Percentiles rank a stretch among this genome's conserved stretches.
Evolutionary conservation across 768 basidiomycete genomes (phyloP).

Genomic region (Lentinula boryana): DNA sequence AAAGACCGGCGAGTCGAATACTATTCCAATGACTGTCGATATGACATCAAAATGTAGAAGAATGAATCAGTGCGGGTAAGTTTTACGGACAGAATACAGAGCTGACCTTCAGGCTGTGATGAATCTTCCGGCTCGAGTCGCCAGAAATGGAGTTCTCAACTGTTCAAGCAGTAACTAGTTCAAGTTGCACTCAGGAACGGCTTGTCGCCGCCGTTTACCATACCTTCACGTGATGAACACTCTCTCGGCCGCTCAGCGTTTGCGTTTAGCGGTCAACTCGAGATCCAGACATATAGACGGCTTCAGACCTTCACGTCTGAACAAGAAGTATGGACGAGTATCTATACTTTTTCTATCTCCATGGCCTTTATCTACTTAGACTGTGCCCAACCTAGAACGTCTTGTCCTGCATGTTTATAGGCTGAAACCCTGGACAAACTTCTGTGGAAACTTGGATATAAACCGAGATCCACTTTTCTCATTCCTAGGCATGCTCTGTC

Average conservation of each 20-base stretch:
- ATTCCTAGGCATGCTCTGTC: background rate
- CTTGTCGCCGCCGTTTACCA: background rate
- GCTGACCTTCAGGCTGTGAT: background rate
- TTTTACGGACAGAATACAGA: no score
- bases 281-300: background rate
- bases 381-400: background rate
- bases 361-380: background rate
- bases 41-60: background rate
- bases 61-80: background rate
- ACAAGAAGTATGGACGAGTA: background rate
- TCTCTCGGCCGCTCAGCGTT: background rate
- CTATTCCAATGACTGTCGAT: background rate
- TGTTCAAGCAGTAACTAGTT: background rate
- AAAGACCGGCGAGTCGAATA: background rate
- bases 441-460: background rate
- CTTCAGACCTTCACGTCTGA: background rate
- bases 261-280: no score
- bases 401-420: background rate
- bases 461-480: background rate
- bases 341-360: background rate
- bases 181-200: background rate
- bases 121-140: background rate
- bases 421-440: background rate
- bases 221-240: background rate
- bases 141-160: background rate